Percentiles rank a stretch among this genome's conserved stretches.
Conservation (phyloP, 2,329 filamentous ascomycete genomes). For the Cordyceps cicadae region DNA sequence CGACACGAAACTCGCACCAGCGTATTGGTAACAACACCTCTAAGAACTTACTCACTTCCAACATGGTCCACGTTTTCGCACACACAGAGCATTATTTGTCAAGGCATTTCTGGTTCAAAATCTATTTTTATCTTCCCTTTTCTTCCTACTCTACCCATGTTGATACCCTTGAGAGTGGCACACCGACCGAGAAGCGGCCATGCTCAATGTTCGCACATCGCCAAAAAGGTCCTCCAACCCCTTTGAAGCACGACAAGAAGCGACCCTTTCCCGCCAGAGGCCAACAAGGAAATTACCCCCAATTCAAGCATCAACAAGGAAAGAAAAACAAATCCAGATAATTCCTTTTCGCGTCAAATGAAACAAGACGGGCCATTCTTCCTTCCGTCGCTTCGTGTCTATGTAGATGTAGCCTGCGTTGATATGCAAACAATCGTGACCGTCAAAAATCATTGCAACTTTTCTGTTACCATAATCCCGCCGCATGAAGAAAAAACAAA, state of each 20-base stretch:
- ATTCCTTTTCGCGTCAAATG: slow-evolving; percentile 1
- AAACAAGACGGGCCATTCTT: neutral
- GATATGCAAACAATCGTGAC: slow-evolving; percentile 13
- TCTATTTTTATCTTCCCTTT: neutral
- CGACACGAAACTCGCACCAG: too few relatives aligned
- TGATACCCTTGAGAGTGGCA: neutral
- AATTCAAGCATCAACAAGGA: neutral
- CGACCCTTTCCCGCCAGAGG: neutral
- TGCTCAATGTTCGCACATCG: neutral
- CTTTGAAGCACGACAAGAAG: neutral
- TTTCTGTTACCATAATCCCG: slow-evolving; percentile 14
- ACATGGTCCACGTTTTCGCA: too few relatives aligned
- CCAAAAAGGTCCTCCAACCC: slow-evolving; percentile 10
- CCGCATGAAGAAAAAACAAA: slow-evolving; percentile 11
- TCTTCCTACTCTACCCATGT: slow-evolving; percentile 6
- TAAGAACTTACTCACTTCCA: too few relatives aligned
- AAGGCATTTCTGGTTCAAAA: neutral
- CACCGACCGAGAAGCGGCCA: neutral
- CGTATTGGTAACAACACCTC: too few relatives aligned
- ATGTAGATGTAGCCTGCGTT: slow-evolving; percentile 10
- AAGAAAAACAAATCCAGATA: neutral
- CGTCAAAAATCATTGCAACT: slow-evolving; percentile 14
- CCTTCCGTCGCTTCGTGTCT: slow-evolving; percentile 2
- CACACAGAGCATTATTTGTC: neutral
- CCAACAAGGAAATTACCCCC: neutral